These are phyloP conservation scores for Solanum etuberosum DNA, from an alignment of 257 asterid genomes.

Conservation along the genomic window DNA sequence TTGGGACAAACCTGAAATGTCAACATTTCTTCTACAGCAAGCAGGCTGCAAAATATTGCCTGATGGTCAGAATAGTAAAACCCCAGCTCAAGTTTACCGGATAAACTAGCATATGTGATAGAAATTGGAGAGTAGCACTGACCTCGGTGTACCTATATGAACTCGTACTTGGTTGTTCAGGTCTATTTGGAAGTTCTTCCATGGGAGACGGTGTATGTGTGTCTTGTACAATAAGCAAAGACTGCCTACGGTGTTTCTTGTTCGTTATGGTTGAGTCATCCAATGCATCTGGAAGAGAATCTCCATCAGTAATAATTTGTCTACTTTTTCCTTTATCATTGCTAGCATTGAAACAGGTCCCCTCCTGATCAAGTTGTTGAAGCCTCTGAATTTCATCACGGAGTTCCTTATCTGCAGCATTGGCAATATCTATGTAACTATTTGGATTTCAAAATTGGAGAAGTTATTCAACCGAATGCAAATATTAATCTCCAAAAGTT, in stretches of 20 bases:
- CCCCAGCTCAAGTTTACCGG: not conserved
- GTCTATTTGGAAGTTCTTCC: slow-evolving; percentile 1
- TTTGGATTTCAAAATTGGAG: not conserved
- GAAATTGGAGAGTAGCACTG: slow-evolving; percentile 12
- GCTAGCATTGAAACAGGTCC: slow-evolving; percentile 1
- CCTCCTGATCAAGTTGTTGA: slow-evolving; percentile 21
- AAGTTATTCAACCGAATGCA: not conserved
- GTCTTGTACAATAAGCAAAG: slow-evolving; percentile 9
- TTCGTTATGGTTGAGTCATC: not conserved
- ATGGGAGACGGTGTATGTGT: not conserved
- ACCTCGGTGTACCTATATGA: slow-evolving; percentile 1
- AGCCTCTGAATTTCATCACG: slow-evolving; percentile 46
- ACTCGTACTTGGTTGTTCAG: not conserved
- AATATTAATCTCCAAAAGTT: not conserved
- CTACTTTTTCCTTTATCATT: slow-evolving; percentile 19
- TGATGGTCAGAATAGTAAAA: slow-evolving; percentile 5
- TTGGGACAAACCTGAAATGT: slow-evolving; percentile 43
- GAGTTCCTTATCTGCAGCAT: slow-evolving; percentile 46
- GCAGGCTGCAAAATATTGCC: slow-evolving; percentile 43
- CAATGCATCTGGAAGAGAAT: slow-evolving; percentile 15
- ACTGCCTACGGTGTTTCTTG: slow-evolving; percentile 30
- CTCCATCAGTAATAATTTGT: slow-evolving; percentile 12
- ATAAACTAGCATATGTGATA: slow-evolving; percentile 24
- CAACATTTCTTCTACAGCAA: slow-evolving; percentile 45
- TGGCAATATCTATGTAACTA: not conserved